These are phyloP conservation scores for Oryza nivara DNA, from an alignment of 176 grass and related monocot species.

Conservation along the genomic window DNA sequence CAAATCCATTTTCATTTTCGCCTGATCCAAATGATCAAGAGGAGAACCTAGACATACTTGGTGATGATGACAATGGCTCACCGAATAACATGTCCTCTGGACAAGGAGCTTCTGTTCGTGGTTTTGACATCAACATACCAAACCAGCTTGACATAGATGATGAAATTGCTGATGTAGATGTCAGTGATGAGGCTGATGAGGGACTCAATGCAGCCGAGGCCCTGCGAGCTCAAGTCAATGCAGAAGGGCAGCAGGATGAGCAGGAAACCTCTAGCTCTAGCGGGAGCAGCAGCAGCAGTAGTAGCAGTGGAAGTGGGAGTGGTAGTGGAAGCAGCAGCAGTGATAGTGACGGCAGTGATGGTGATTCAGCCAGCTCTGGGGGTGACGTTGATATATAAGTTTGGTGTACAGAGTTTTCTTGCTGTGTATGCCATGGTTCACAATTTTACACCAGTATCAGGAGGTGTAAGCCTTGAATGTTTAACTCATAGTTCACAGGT, in stretches of 20 bases:
- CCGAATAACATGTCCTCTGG: constrained; percentile 42
- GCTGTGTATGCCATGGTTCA: constrained; percentile 17
- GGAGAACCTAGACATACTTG: constrained; percentile 84
- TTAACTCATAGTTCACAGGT: not conserved
- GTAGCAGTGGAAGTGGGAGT: constrained; percentile 61
- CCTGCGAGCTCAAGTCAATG: constrained; percentile 66
- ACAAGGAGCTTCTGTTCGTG: constrained; percentile 27
- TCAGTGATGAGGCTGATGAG: constrained; percentile 68
- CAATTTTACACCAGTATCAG: constrained; percentile 5
- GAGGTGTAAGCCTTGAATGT: constrained; percentile 13
- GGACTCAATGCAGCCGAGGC: constrained; percentile 83
- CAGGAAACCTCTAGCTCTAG: constrained; percentile 66
- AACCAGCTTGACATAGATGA: constrained; percentile 70
- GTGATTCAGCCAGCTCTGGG: constrained; percentile 67
- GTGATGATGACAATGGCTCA: constrained; percentile 67
- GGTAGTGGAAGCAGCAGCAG: constrained; percentile 70
- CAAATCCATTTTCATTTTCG: constrained; percentile 56
- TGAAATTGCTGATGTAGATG: constrained; percentile 90
- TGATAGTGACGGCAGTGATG: constrained; percentile 63
- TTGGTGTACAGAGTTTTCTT: constrained; percentile 19
- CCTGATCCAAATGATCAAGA: constrained; percentile 66
- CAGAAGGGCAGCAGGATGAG: constrained; percentile 52
- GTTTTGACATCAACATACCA: constrained; percentile 75
- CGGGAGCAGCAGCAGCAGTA: constrained; percentile 48
- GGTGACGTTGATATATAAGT: constrained; percentile 62